These are phyloP conservation scores for Lathyrus tuberosus DNA, from an alignment of 306 rosid species.

Conservation along the genomic window DNA sequence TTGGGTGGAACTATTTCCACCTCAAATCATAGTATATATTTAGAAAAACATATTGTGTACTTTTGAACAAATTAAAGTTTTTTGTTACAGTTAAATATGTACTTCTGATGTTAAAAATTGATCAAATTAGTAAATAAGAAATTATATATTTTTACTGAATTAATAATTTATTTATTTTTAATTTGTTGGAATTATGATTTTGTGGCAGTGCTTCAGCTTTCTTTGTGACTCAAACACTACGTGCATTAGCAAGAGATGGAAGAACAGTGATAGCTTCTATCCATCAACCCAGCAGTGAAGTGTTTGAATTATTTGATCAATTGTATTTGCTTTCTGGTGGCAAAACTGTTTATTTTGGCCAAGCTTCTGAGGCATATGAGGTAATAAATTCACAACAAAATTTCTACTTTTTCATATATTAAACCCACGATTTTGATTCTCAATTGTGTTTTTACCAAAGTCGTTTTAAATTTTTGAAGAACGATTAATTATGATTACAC, in stretches of 20 bases:
- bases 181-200: slow-evolving; percentile 16
- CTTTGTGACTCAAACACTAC: slow-evolving; percentile 90
- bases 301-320: slow-evolving; percentile 90
- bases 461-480: too few species aligned
- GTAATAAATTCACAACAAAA: slow-evolving; percentile 31
- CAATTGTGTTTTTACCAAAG: too few species aligned
- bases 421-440: too few species aligned
- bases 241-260: slow-evolving; percentile 87
- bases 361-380: slow-evolving; percentile 94
- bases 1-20: too few species aligned
- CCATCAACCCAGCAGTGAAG: slow-evolving; percentile 99
- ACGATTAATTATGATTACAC: too few species aligned
- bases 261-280: slow-evolving; percentile 95
- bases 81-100: too few species aligned
- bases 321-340: slow-evolving; percentile 91
- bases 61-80: too few species aligned
- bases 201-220: slow-evolving; percentile 92
- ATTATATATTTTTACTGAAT: background rate
- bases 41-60: too few species aligned
- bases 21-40: too few species aligned
- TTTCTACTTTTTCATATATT: background rate
- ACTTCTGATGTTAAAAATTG: too few species aligned
- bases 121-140: background rate
- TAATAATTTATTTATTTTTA: background rate
- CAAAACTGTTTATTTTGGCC: slow-evolving; percentile 92